Percentiles rank a stretch among this genome's conserved stretches.
Evolutionary conservation across 805 yeast genomes (phyloP).

Genomic region (Myxozyma udenii): DNA sequence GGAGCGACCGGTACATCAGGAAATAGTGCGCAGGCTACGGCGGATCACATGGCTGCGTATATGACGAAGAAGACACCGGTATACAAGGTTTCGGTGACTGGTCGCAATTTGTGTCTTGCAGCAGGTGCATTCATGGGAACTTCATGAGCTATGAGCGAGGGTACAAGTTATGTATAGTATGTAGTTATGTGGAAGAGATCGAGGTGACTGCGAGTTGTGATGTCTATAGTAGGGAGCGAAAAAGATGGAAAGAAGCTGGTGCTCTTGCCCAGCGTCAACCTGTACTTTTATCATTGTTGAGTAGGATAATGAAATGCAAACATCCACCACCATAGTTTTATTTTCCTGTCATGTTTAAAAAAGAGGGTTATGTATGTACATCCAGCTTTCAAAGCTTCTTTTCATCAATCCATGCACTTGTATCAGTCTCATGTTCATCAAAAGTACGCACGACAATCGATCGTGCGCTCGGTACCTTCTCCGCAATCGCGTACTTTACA

Average conservation of each 20-base stretch:
- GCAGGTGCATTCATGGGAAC: conserved; percentile 75
- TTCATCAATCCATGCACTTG: conserved; percentile 14
- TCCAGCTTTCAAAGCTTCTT: not conserved
- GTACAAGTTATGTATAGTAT: conserved; percentile 1
- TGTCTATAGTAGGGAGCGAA: no score
- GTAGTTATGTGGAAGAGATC: no score
- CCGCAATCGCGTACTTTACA: conserved; percentile 8
- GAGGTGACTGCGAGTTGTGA: no score
- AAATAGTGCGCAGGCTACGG: conserved; percentile 40
- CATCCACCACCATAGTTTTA: no score
- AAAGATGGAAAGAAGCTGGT: no score
- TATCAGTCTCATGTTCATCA: conserved; percentile 14
- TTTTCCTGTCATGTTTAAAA: no score
- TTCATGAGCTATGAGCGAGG: not conserved
- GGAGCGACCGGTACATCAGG: conserved; percentile 33
- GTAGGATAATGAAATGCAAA: no score
- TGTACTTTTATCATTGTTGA: no score
- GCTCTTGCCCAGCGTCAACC: no score
- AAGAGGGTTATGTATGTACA: no score
- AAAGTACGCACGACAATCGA: conserved; percentile 16
- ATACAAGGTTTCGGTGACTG: conserved; percentile 85
- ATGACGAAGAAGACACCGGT: conserved; percentile 93
- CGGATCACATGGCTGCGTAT: conserved; percentile 89
- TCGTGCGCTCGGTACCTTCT: conserved; percentile 13
- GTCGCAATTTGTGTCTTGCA: conserved; percentile 85